Percentiles rank a stretch among this genome's conserved stretches.
Evolutionary conservation across 2,329 filamentous ascomycete genomes (phyloP).

Genomic region (Colletotrichum echinochloae): DNA sequence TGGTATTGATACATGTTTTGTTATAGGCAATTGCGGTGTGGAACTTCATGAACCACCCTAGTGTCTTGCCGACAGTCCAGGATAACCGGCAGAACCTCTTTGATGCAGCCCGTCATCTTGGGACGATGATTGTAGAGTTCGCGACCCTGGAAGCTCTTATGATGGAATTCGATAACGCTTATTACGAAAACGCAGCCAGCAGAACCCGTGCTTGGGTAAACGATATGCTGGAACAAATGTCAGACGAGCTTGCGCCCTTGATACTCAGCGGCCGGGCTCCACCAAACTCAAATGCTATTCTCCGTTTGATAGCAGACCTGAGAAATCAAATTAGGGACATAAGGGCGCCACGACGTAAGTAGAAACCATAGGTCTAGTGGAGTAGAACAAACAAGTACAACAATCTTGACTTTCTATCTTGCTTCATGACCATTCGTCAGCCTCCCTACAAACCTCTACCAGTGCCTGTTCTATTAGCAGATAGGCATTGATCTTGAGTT

Average conservation of each 20-base stretch:
- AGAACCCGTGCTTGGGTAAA: background rate
- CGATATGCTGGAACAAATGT: slow-evolving; percentile 4
- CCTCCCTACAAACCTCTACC: background rate
- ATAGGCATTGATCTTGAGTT: background rate
- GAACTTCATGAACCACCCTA: slow-evolving; percentile 9
- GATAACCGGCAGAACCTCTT: slow-evolving; percentile 1
- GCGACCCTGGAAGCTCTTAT: slow-evolving; percentile 1
- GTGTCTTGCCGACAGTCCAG: background rate
- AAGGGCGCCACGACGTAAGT: slow-evolving; percentile 2
- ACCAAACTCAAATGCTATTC: background rate
- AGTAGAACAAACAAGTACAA: slow-evolving; percentile 6
- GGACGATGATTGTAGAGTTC: background rate
- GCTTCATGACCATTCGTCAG: background rate
- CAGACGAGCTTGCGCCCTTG: background rate
- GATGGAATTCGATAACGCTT: slow-evolving; percentile 4
- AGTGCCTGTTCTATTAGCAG: slow-evolving; percentile 1
- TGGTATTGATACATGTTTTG: background rate
- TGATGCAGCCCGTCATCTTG: background rate
- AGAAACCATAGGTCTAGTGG: too few species aligned
- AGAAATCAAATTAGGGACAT: background rate
- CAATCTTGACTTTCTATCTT: slow-evolving; percentile 7
- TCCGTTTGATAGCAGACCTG: background rate
- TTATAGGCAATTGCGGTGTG: background rate
- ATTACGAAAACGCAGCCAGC: background rate
- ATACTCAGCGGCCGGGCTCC: background rate